Percentiles rank a stretch among this genome's conserved stretches.
phyloP scores from a whole-genome alignment of 805 yeast genomes.

The Saccharomycopsis schoenii region DNA sequence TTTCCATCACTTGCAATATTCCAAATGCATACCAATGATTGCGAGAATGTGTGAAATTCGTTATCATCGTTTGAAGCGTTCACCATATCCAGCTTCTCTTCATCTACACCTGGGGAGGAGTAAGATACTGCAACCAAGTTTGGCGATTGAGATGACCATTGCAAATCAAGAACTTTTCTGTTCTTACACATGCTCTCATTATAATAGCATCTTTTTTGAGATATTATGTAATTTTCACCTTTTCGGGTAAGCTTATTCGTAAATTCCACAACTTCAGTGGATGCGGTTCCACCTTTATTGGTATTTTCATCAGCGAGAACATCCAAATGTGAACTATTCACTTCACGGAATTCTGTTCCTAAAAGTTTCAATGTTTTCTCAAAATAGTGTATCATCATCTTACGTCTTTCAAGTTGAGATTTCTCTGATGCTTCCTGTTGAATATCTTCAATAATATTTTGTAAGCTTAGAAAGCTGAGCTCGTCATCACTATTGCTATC shows the following conservation, averaged over 20 bases:
- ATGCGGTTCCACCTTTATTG: background rate
- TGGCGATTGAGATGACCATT: slow-evolving; percentile 17
- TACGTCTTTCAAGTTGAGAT: background rate
- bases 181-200: slow-evolving; percentile 3
- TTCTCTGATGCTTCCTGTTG: background rate
- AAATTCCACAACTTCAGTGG: background rate
- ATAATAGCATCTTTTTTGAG: slow-evolving; percentile 4
- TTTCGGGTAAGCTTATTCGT: background rate
- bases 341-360: slow-evolving; percentile 9
- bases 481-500: background rate
- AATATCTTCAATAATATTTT: background rate
- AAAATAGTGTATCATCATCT: slow-evolving; percentile 5
- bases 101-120: background rate
- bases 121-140: slow-evolving; percentile 18
- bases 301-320: background rate
- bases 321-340: background rate
- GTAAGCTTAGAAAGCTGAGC: background rate
- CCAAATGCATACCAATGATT: slow-evolving; percentile 27
- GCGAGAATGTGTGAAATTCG: slow-evolving; percentile 1
- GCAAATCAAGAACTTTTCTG: slow-evolving; percentile 17
- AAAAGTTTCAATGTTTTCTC: slow-evolving; percentile 15
- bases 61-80: background rate
- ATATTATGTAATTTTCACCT: background rate
- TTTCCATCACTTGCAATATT: slow-evolving; percentile 17
- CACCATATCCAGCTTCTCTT: background rate